Percentiles rank a stretch among this genome's conserved stretches.
Conservation (phyloP, 2,329 filamentous ascomycete species). For the Paecilomyces formosus region DNA sequence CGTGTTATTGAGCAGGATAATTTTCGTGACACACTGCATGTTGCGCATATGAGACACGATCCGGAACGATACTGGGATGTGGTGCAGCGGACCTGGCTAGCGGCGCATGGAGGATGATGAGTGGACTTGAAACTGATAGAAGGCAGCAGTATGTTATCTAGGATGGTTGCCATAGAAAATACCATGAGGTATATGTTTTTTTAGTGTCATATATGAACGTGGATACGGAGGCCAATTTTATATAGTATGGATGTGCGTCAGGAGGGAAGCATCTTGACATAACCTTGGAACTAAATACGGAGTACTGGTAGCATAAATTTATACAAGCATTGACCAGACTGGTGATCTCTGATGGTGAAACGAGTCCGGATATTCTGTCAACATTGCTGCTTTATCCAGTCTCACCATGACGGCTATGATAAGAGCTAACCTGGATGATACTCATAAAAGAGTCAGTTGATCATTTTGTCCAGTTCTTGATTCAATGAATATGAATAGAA, state of each 20-base stretch:
- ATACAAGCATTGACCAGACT: neutral
- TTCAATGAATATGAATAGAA: too few relatives aligned
- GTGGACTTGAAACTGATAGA: too few relatives aligned
- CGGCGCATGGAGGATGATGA: neutral
- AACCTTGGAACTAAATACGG: neutral
- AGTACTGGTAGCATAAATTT: neutral
- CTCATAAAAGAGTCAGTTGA: neutral
- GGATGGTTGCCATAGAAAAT: too few relatives aligned
- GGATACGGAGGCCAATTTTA: neutral
- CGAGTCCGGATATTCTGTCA: neutral
- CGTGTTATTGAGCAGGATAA: neutral
- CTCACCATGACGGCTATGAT: neutral
- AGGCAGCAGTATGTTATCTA: too few relatives aligned
- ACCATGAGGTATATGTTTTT: neutral
- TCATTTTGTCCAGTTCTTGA: too few relatives aligned
- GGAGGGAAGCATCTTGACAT: neutral
- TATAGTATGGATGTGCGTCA: too few relatives aligned
- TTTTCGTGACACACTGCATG: neutral
- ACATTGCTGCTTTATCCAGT: neutral
- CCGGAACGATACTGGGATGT: neutral
- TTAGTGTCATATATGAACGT: neutral
- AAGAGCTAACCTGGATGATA: neutral
- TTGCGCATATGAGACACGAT: neutral
- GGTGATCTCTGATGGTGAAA: neutral
- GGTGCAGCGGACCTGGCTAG: neutral